Conservation (phyloP, 2,329 filamentous ascomycete species). For the Monosporascus sp. region DNA sequence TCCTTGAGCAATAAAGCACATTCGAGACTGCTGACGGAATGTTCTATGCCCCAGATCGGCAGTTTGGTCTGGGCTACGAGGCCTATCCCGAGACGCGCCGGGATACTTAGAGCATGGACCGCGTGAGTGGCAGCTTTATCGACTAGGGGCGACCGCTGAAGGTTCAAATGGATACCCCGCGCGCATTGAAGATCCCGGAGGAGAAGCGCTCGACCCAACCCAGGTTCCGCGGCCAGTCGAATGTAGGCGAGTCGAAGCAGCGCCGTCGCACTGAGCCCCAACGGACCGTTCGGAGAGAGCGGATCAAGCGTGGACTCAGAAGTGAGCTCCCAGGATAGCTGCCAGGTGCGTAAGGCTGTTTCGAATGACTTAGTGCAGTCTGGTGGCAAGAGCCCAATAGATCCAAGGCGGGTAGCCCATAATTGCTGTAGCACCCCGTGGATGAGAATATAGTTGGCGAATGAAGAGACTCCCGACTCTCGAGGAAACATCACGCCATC, state of each 20-base stretch:
- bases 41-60: conserved; percentile 51
- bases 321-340: conserved; percentile 46
- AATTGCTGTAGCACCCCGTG: conserved; percentile 51
- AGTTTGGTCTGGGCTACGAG: conserved; percentile 49
- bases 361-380: conserved; percentile 41
- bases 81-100: conserved; percentile 46
- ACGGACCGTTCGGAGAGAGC: conserved; percentile 45
- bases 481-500: conserved; percentile 6
- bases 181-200: conserved; percentile 37
- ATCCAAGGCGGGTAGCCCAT: conserved; percentile 41
- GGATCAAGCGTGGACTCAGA: conserved; percentile 50
- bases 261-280: conserved; percentile 42
- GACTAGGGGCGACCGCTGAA: conserved; percentile 34
- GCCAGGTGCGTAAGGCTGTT: conserved; percentile 44
- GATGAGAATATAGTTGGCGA: conserved; percentile 50
- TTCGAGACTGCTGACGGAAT: conserved; percentile 48
- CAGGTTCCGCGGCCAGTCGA: conserved; percentile 32
- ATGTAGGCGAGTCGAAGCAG: conserved; percentile 17
- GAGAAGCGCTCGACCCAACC: conserved; percentile 40
- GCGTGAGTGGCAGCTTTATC: conserved; percentile 47
- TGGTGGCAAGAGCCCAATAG: conserved; percentile 1
- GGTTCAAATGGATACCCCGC: conserved; percentile 20
- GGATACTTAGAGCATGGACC: conserved; percentile 50
- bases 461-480: conserved; percentile 37
- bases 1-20: conserved; percentile 42